Evolutionary conservation across 208 protist species (phyloP), one percentile per base, ranked within the genome.

Genomic region (Willaertia magna): DNA sequence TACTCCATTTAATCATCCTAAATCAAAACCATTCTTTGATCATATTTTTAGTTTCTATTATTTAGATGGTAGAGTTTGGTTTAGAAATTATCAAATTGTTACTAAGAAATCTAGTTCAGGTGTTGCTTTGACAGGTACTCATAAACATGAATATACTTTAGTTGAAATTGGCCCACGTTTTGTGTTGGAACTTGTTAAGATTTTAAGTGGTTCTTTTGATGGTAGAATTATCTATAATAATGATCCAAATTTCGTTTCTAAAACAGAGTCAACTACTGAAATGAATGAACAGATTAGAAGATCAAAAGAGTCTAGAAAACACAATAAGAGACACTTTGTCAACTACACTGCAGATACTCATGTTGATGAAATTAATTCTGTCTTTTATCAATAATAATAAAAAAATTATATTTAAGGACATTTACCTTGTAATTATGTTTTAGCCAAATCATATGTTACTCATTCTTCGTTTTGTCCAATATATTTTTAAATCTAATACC

Each of bases 21-120:
- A 98, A 86, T 96, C 93, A 81, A 99, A 99, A 90, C 97, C 98
- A 14, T 99, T 99, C 88, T 88, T 99, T 46, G 98, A 99, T 89
- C 98, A 98, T 89, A 94, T 99, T 67, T 92, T 99, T 75, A 92
- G 89, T 47, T 99, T 99, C 89, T 96, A 94, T 87, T 94, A 96
- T 85, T 92, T 97, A 40, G 97, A 99, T 87, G 88, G 92, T 49
- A 94, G 95, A 85, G 97, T 99, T 84, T 99, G 97, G 97, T 97
- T 99, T 85, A 93, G 98, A 76, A 96, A 99, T 90, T 99, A 98
- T 88, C 98, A 99, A 91, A 92, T 75, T 51, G 87, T 59, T 55
- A 85, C 30, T 34, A 85, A 52, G n/a, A 26, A 12, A 2, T 43
- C 52, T 43, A 79, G 18, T 18, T 2, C 20, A 89, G 55, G 55